Evolutionary conservation across 2,329 filamentous ascomycete species (phyloP).

Genomic region (Aureobasidium melanogenum): DNA sequence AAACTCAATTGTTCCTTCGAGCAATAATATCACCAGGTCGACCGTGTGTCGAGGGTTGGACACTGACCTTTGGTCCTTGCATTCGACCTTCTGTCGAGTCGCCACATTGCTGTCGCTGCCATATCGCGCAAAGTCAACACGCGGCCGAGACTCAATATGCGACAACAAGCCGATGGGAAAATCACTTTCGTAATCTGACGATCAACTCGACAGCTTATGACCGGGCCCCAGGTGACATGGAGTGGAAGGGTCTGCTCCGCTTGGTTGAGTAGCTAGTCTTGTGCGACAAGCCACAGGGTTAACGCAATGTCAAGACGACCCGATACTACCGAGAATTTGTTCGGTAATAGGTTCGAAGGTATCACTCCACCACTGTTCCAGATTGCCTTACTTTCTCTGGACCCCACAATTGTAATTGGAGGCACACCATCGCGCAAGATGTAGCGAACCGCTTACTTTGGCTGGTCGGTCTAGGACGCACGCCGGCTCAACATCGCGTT

Average conservation of each 20-base stretch:
- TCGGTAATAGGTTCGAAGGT: neutral
- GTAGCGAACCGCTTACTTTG: neutral
- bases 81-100: neutral
- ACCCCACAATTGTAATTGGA: neutral
- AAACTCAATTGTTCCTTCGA: neutral
- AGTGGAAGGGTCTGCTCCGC: neutral
- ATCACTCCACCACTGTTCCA: neutral
- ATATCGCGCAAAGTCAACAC: neutral
- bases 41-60: neutral
- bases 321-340: neutral
- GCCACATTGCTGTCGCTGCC: neutral
- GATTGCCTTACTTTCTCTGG: neutral
- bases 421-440: neutral
- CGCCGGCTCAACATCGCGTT: neutral
- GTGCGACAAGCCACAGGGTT: neutral
- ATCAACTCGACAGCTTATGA: neutral
- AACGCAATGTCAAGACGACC: neutral
- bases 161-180: neutral
- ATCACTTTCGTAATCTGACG: neutral
- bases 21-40: neutral
- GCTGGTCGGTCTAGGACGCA: neutral
- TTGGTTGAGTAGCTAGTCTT: neutral
- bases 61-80: neutral
- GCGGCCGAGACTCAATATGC: neutral
- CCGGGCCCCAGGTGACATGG: neutral